Base-by-base conservation (phyloP, 352 stramenopile genomes). In the Globisporangium parvum region DNA sequence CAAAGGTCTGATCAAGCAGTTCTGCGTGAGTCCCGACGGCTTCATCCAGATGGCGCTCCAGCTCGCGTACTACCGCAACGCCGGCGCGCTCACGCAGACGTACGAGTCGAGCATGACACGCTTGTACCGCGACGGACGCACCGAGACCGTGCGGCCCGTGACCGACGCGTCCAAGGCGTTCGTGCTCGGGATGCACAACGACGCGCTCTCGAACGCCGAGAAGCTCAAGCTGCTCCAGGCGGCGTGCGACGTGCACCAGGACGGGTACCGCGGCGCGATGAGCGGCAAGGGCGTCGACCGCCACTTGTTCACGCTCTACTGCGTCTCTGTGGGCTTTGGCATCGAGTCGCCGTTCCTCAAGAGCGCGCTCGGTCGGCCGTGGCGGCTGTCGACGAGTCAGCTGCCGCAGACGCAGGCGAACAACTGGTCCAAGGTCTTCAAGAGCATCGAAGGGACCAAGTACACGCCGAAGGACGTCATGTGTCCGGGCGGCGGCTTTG, bases 91-190 rank as follows among this genome's bases (percentile, higher is more conserved):
- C 64, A 97, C 90, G 46, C 93, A 96, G 55, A 99, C 96, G 6
- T 99, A 99, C 69, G 96, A 99, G 73, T 96, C 96, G 18, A 98
- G 90, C 42, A 97, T 98, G 84, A 97, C 96, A 31, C 85, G 96
- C 21, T 66, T 96, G 49, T 99, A 98, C 76, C 80, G 94, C 20
- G 93, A 99, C 50, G 96, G 96, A 21, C 87, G 96, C 28, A 99
- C 96, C 0, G 92, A 96, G 60, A 95, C 88, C 12, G 90, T 95
- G n/a, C 85, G 88, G 39, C 79, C 93, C 6, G 89, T 97, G 42
- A 97, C 90, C 12, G 76, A 87, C 47, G 88, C 91, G 47, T 97
- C 82, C 21, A 93, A 89, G 62, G 86, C 65, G 5, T 98, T 98
- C 76, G 77, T 97, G 40, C 61, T 96, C 33, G 78, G 72, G 0